Evolutionary conservation across 2,329 filamentous ascomycete genomes (phyloP), one percentile per base, ranked within the genome.

Genomic region (Aureobasidium sp.): DNA sequence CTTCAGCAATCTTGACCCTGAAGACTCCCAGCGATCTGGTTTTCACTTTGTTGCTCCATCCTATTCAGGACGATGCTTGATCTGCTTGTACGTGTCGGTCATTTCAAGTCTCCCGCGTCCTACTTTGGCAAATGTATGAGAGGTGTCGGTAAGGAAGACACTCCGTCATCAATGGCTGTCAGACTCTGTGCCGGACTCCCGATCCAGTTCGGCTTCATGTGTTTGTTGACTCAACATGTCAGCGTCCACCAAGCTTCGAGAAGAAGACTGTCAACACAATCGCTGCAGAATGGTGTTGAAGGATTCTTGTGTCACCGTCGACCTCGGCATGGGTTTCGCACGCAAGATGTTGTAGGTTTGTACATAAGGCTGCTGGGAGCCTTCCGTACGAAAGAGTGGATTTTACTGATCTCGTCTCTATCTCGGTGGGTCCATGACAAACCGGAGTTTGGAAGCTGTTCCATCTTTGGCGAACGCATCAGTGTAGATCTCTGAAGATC

Each of bases 1-100:
- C 7, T 15, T 33, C 47, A 31, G 47, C 38, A 55, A 55, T n/a
- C 51, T 55, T 55, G 38, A 55, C 51, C 37, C 37, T 42, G 51
- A 43, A 43, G 15, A 6, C n/a, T 43, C 11, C 17, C 49, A 53
- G 40, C 49, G 43, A 27, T 53, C 35, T 23, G 17, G 35, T 27
- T 10, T 7, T n/a, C 33, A 29, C 27, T 29, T 29, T 9, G 4
- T 5, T 53, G 49, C 49, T 53, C 10, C 17, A 15, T 27, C 49
- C 49, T 53, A 3, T 53, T 53, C 15, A 19, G 49, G 49, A 29
- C 5, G 31, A 50, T 25, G 47, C 47, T 50, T 21, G 29, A 37
- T 35, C 29, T 50, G 19, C 43, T 17, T 50, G 31, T 50, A 31
- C 25, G 17, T 21, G 45, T 19, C 27, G 5, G 45, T 10, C 6